These are phyloP conservation scores for Fusarium verrucosum DNA, from an alignment of 2,329 filamentous ascomycete genomes.

Conservation along the genomic window DNA sequence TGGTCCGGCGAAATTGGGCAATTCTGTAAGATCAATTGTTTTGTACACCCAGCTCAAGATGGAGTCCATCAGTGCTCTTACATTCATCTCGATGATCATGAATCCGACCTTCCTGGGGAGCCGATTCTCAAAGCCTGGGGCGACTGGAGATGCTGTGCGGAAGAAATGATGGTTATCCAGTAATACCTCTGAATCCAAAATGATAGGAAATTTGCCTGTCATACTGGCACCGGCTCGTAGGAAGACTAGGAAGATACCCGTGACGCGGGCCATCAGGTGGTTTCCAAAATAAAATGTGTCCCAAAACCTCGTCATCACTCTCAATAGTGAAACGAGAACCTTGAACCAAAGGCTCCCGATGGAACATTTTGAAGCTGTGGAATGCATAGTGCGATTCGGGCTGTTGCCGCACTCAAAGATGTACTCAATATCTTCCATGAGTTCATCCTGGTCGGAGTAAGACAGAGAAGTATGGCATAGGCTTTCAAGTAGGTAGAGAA, in stretches of 20 bases:
- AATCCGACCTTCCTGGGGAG: not conserved
- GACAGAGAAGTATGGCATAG: not conserved
- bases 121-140: not conserved
- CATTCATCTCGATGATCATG: not conserved
- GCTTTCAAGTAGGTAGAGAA: not conserved
- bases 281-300: too few relatives aligned
- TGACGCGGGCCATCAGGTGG: accelerated
- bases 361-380: accelerated
- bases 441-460: accelerated
- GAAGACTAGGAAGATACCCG: not conserved
- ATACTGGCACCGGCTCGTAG: not conserved
- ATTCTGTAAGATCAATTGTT: too few relatives aligned
- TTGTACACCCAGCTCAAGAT: not conserved
- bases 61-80: not conserved
- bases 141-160: not conserved
- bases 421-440: not conserved
- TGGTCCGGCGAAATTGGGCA: not conserved
- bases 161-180: too few relatives aligned
- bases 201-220: not conserved
- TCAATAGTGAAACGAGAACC: not conserved
- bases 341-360: not conserved
- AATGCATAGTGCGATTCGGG: not conserved
- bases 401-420: not conserved
- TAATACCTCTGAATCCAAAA: not conserved
- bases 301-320: not conserved